Base-by-base conservation (phyloP, 2,329 filamentous ascomycete genomes). In the Colletotrichum ledebouriae region DNA sequence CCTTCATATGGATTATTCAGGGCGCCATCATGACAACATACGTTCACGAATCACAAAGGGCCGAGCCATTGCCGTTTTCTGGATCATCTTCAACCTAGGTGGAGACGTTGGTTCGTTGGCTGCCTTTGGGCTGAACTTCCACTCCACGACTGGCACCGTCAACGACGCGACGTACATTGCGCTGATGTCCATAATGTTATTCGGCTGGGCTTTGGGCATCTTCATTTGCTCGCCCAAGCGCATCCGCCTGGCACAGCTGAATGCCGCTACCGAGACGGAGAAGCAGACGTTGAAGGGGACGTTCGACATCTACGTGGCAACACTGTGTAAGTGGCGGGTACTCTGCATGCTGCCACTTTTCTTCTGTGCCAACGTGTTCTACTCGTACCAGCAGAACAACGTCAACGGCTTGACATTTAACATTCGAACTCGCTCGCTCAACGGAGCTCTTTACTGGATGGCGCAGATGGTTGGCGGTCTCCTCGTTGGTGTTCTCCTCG, bases 331-430 rank as follows among this genome's bases (percentile, higher is more conserved):
- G 57, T 84, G 83, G 82, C 78, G 81, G 22, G 80, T 86, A 0
- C 72, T 81, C 7, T 83, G 78, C 70, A 80, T 86, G 74, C 77
- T 87, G 49, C 85, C 85, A 13, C 78, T 87, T 70, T 87, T 87
- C 78, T 86, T 86, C 76, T 82, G 79, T 29, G 84, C 85, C 71
- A 86, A 87, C 73, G 80, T 84, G 63, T 87, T 87, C 73, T 87
- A 87, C 75, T 84, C 83, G 49, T 87, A 87, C 73, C 85, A 87
- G 73, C 84, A 85, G 70, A 86, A 87, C 73, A 78, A 79, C 67
- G 84, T 87, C 75, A 88, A 88, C 76, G 83, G 82, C 11, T 78
- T 81, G 66, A 83, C 82, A 39, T 88, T 88, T 77, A 84, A 85
- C 72, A 83, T 86, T 63, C 83, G 86, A 64, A 83, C 84, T 3